Evolutionary conservation across 768 basidiomycete species (phyloP), one percentile per base, ranked within the genome.

Genomic region (Leccinellum luteum): DNA sequence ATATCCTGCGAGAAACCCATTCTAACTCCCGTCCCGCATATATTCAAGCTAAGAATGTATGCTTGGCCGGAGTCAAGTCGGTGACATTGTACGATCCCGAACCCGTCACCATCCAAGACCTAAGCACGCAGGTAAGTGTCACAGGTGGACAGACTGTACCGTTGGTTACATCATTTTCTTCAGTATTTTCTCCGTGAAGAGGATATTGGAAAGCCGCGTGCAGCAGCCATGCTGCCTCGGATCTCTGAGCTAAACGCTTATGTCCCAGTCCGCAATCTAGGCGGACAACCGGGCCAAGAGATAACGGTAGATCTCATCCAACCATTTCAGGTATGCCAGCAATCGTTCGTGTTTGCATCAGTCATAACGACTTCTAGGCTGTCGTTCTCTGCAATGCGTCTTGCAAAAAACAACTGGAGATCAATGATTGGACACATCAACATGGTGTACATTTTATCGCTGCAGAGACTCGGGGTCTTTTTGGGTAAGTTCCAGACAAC

Each of bases 31-130:
- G 5, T 19, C 6, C 34, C 23, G 41, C 57, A 64, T 64, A 64
- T 62, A 57, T 48, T 41, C 27, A 58, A 63, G 96, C 97, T 60
- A 99, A 99, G 80, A 93, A 99, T 70, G 80, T 98, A 55, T 88
- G 85, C 55, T 81, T 99, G 54, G 97, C 97, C 50, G 97, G 97
- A 56, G 97, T 99, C 51, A 98, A 97, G 76, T 94, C 92, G 6
- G 96, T 98, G 30, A 95, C 95, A 6, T 81, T 98, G 55, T 98
- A 85, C 69, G 97, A 99, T 74, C 95, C 95, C 9, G 89, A 94
- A 63, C 89, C 84, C 12, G 92, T 94, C 12, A 81, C 84, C 23
- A 66, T 94, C n/a, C 86, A 89, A 61, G 97, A 99, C 76, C 80
- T 99, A 49, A 90, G 95, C 68, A 89, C 94, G 4, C 96, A 97